Evolutionary conservation across 176 grass and related monocot genomes (phyloP), one percentile per base, ranked within the genome.

Genomic region (Leersia perrieri): DNA sequence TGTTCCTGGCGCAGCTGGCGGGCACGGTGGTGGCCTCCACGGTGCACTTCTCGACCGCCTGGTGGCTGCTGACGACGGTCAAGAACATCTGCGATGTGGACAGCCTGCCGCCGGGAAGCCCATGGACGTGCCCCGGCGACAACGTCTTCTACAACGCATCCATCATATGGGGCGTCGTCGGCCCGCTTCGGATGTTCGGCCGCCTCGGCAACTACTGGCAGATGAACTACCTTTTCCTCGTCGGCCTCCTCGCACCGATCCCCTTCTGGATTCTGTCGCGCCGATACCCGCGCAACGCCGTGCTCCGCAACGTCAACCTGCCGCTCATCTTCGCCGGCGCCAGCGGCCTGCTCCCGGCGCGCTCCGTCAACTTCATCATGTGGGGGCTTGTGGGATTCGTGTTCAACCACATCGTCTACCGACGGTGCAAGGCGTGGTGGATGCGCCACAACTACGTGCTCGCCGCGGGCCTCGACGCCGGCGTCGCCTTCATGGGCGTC

Each of bases 121-220:
- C 95, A 0, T 98, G 90, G 95, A 98, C 95, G 47, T 98, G 95
- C 75, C 95, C 95, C 0, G 36, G 75, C 61, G 90, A 94, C 71
- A 78, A 90, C 13, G 92, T 98, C 39, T 98, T 98, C 80, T 98
- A 77, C 74, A 92, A 94, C 65, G 92, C 92, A 2, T 98, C 95
- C 12, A 85, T 98, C 47, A 94, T 98, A 53, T 98, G 95, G 95
- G 92, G 95, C 39, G 88, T 98, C 9, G 92, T 98, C 9, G 95
- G 90, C 0, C 95, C 95, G 2, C 34, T 62, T 27, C 90, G 90
- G 7, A 98, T 98, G 88, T 98, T 98, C 33, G 92, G 95, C 2
- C 60, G 33, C 15, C 78, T 87, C 16, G 90, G 90, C 18, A 42
- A 65, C 62, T 95, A 94, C 62, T 53, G 49, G 1, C 70, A 72